Conservation (phyloP, 129 eudicot genomes). For the Mikania micrantha region DNA sequence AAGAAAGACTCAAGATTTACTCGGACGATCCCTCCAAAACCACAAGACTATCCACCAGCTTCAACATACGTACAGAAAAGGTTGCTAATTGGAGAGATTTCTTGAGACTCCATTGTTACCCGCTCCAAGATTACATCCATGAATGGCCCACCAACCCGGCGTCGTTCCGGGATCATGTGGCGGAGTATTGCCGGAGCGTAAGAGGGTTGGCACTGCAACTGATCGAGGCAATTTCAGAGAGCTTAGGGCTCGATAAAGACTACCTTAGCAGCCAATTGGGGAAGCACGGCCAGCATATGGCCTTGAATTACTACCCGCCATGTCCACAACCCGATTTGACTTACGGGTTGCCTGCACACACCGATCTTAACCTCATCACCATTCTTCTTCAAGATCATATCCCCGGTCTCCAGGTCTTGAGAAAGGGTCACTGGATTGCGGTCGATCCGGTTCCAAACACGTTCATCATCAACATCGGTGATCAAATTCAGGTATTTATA, state of each 20-base stretch:
- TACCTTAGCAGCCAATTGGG: conserved; percentile 30
- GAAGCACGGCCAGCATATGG: conserved; percentile 39
- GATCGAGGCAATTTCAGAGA: conserved; percentile 34
- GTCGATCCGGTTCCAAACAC: conserved; percentile 35
- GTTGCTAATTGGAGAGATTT: conserved; percentile 43
- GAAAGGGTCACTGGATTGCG: conserved; percentile 29
- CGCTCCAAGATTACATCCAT: conserved; percentile 25
- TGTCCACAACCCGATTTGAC: conserved; percentile 37
- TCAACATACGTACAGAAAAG: conserved; percentile 33
- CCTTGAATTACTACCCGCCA: too few relatives aligned
- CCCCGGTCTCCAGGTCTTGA: conserved; percentile 30
- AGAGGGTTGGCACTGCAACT: conserved; percentile 18
- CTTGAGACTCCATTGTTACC: conserved; percentile 41
- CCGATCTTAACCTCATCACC: conserved; percentile 23
- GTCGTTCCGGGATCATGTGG: too few relatives aligned
- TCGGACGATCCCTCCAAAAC: conserved; percentile 41
- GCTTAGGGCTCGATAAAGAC: conserved; percentile 23
- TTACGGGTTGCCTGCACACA: conserved; percentile 30
- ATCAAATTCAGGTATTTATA: conserved; percentile 45
- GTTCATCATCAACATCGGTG: conserved; percentile 33
- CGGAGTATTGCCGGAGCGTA: too few relatives aligned
- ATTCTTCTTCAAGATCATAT: conserved; percentile 37
- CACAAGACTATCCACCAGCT: conserved; percentile 40
- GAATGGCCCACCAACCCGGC: conserved; percentile 41
- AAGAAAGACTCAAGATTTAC: too few relatives aligned